Base-by-base conservation (phyloP, 2,329 filamentous ascomycete genomes). In the Penicillium sp. region DNA sequence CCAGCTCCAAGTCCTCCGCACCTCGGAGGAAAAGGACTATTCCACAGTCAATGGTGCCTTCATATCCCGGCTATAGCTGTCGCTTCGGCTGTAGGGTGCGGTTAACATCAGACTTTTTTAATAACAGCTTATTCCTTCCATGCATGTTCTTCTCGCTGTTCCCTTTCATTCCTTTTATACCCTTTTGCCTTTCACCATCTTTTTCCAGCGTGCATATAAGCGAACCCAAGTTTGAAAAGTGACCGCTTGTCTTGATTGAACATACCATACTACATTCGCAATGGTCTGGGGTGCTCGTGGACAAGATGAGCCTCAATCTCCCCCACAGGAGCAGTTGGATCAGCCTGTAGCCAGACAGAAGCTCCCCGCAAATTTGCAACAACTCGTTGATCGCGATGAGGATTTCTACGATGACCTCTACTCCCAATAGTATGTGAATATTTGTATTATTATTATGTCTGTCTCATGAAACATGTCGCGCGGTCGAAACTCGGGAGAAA, bases 371-470 rank as follows among this genome's bases (percentile, higher is more conserved):
- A 72, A 76, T 28, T 67, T 84, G 2, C 80, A 83, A 66, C 73
- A 76, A 30, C 75, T 78, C 2, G 70, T 83, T 7, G 77, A 84
- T 57, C 72, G 72, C 46, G 78, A 95, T 9, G 87, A 89, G 28
- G 84, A 82, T 61, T 83, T 89, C 62, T 88, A 88, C 69, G 87
- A 90, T 51, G 81, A 88, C 52, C 70, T 95, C 31, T 84, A 87
- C 55, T 84, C 90, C 50, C 87, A 89, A 72, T 84, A 86, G 88
- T 91, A 80, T 56, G 86, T 80, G 2, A 18, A 34, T 29, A 22
- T 25, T 34, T 22, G 14, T 11, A 12, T 8, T 31, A 2, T 27
- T 43, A 16, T 31, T 27, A 37, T 18, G 29, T 13, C 7, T 3
- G 13, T 18, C 31, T 5, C 31, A 36, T 33, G 35, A 2, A 33